A percentile compares a stretch with the other conserved stretches of the same genome.
Evolutionary conservation across 371 early-diverging fungal genomes (phyloP).

Genomic region (Mucor mucedo): DNA sequence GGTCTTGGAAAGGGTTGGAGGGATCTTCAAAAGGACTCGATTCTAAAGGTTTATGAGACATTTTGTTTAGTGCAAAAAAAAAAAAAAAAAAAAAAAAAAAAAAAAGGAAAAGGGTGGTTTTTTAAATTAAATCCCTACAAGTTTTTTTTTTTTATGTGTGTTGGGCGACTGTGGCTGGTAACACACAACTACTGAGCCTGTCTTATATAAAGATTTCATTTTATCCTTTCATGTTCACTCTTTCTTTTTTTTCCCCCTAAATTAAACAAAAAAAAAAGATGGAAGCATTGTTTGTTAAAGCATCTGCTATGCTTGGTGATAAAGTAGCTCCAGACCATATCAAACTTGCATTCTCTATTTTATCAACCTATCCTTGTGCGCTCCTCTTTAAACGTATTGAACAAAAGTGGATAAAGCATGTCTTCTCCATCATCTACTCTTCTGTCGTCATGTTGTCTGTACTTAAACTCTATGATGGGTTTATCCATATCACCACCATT

Average conservation of each 20-base stretch:
- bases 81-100: conserved; percentile 8
- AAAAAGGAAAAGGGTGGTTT: conserved; percentile 1
- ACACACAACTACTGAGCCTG: no score
- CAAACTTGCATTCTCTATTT: conserved; percentile 57
- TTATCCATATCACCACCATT: conserved; percentile 67
- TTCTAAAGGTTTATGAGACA: conserved; percentile 16
- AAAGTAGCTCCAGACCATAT: conserved; percentile 56
- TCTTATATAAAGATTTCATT: background rate
- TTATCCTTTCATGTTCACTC: background rate
- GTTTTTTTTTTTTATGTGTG: no score
- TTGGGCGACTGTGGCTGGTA: no score
- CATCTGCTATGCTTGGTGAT: conserved; percentile 27
- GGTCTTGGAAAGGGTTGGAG: conserved; percentile 69
- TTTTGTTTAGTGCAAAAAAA: background rate
- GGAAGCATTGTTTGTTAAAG: conserved; percentile 30
- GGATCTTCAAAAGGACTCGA: conserved; percentile 61
- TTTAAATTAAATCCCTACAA: no score
- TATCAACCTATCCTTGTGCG: conserved; percentile 62
- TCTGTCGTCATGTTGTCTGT: conserved; percentile 64
- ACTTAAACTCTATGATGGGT: conserved; percentile 63
- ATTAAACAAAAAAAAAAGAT: conserved; percentile 12
- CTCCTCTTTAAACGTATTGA: conserved; percentile 55
- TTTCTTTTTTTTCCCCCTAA: background rate
- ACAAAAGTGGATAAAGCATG: conserved; percentile 63
- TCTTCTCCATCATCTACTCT: conserved; percentile 71